Base-by-base conservation (phyloP, 2,329 filamentous ascomycete genomes). In the Nemania diffusa region DNA sequence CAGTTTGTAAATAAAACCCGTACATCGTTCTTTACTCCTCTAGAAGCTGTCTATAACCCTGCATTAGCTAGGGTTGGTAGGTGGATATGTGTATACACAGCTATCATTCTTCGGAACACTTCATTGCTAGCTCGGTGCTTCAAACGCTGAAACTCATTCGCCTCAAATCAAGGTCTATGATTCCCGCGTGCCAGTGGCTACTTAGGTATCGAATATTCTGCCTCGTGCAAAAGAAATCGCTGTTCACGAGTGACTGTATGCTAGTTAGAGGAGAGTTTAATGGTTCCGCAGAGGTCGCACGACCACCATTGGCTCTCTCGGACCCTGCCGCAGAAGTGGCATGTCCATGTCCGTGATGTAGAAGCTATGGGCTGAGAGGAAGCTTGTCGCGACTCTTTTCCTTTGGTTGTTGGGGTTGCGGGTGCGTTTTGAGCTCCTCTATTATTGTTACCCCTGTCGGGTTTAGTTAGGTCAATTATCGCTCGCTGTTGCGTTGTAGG, bases 291-390 rank as follows among this genome's bases (percentile, higher is more conserved):
- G 2, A 80, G 76, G 20, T 82, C 83, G 70, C 87, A 89, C 26
- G 83, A 85, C 86, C 86, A 88, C 84, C 85, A 88, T 69, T 83
- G 80, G 51, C 80, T 78, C 63, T 87, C 84, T 79, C 88, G 85
- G 27, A 78, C 74, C 1, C 80, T 84, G 8, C 81, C 82, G 69
- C 87, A 89, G 62, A 81, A 80, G 17, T 80, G 81, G 70, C 87
- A 89, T 34, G 78, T 78, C 87, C 87, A 89, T 1, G 78, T 80
- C 34, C 42, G 58, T 26, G 73, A 57, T 26, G 48, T 62, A 74
- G 75, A 44, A 73, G 57, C 20, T 8, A 26, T 17, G 24, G 57
- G 32, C 34, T 52, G 53, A 37, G 52, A 20, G 24, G 32, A 26
- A 5, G 44, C 17, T 50, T 56, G 59, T 22, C 8, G 62, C n/a